Evolutionary conservation across 129 eudicot genomes (phyloP), one percentile per base, ranked within the genome.

Genomic region (Artemisia annua): DNA sequence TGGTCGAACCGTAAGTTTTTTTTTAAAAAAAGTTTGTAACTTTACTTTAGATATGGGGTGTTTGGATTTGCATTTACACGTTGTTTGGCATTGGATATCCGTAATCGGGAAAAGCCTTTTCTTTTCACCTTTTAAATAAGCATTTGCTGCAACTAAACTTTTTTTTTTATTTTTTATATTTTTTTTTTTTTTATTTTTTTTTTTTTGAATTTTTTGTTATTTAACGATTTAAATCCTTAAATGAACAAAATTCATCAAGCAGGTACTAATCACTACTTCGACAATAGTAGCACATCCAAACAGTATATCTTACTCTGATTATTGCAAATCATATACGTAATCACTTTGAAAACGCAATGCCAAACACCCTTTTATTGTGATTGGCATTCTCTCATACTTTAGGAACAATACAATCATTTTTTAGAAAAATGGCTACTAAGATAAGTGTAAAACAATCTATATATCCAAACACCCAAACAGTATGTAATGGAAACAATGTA

Each of bases 1-100:
- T 70, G 95, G 95, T 52, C 80, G 97, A 66, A 75, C 91, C 3
- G 97, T 91, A 80, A 91, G 95, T 86, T 53, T 32, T 39, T 63
- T 78, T 10, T 39, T 2, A 3, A 28, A 30, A 3, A 19, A 22
- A n/a, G 4, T 60, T 63, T 67, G 17, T 9, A 13, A 18, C 18
- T 50, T 8, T 64, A 18, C 17, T 50, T 12, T 65, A 22, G 11
- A 52, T 11, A 17, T 9, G 16, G 15, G 1, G 3, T 44, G 13
- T 39, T 22, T 28, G 17, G 18, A 15, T 63, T 9, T 22, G 26
- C 14, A 43, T 39, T 26, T 64, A 63, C 18, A 39, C 3, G 22
- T 19, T 52, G 57, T 52, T 3, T 4, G 7, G 19, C 9, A 15
- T 52, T 52, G 46, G 63, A n/a, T 22, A 58, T 58, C 35, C 13